Base-by-base conservation (phyloP, 129 eudicot species). In the Mikania micrantha region DNA sequence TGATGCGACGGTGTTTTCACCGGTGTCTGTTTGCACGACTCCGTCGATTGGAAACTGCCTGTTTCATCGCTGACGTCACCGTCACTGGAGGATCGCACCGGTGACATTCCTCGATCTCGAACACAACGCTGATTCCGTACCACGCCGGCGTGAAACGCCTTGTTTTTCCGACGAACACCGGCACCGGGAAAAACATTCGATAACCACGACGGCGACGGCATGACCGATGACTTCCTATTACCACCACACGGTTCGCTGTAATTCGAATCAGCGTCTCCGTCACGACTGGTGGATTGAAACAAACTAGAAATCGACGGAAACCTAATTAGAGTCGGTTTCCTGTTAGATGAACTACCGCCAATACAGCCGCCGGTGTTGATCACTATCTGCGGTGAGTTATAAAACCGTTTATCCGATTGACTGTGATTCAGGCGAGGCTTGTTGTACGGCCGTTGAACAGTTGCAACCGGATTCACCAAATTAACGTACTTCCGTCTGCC, bases 1-100 rank as follows among this genome's bases (percentile, higher is more conserved):
- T 40, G 24, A 42, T 40, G 54, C 3, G 58, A 35, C 16, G 61
- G 69, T 13, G 62, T 71, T 28, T 75, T 64, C 75, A 52, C 22
- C 59, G 91, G 89, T 21, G 96, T 85, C 54, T 76, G 87, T 54
- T 71, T 85, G 85, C 88, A 80, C 0, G 84, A 74, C 45, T 83
- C 87, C 34, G 71, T 11, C 36, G 82, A 75, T 38, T 82, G 77
- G 77, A 61, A 67, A 0, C 78, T 92, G 49, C 87, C 83, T 16
- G 85, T 74, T 42, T 38, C 82, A 4, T 69, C 85, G 67, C 35
- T 20, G 69, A 65, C 85, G 4, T 62, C 81, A 17, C 70, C 88
- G n/a, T 78, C 86, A 32, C 73, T 79, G 5, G 86, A 70, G 31
- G 45, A 61, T 42, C 81, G 60, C 42, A 64, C 93, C 16, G 96